A percentile compares a stretch with the other conserved stretches of the same genome.
These are phyloP conservation scores for Sclerotinia spermophila DNA, from an alignment of 2,329 filamentous ascomycete genomes.

Conservation along the genomic window DNA sequence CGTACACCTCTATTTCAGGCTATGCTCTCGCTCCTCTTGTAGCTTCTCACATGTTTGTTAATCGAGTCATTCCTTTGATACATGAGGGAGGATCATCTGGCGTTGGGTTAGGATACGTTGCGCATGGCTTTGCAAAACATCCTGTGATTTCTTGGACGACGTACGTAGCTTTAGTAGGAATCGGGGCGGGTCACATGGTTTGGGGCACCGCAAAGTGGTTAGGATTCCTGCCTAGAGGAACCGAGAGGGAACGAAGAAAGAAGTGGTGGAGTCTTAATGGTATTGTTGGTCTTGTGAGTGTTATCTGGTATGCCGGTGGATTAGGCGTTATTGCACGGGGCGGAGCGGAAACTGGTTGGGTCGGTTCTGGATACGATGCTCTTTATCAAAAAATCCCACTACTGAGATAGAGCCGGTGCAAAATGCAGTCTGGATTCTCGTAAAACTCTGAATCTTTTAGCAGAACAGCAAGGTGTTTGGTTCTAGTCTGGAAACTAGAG, in stretches of 20 bases:
- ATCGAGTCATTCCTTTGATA: constrained; percentile 69
- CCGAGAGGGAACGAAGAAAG: constrained; percentile 55
- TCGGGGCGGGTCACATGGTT: constrained; percentile 72
- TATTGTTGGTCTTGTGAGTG: constrained; percentile 53
- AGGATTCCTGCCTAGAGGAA: constrained; percentile 55
- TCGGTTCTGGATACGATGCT: constrained; percentile 74
- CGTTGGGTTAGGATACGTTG: constrained; percentile 77
- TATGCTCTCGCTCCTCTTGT: constrained; percentile 66
- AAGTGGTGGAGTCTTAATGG: constrained; percentile 71
- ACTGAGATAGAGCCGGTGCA: constrained; percentile 39
- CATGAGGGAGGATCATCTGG: constrained; percentile 84
- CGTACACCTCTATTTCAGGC: constrained; percentile 67
- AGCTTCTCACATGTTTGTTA: constrained; percentile 68
- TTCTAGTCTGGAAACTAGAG: background rate
- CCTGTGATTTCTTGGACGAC: constrained; percentile 62
- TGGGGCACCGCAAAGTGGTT: constrained; percentile 87
- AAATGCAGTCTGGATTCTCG: background rate
- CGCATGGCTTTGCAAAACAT: constrained; percentile 77
- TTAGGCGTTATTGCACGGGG: constrained; percentile 73
- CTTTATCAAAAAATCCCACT: constrained; percentile 62
- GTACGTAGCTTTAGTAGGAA: constrained; percentile 63
- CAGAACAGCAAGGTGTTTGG: constrained; percentile 7
- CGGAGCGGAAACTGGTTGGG: constrained; percentile 70
- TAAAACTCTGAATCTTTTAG: background rate
- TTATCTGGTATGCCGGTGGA: constrained; percentile 77